Evolutionary conservation across 306 rosid species (phyloP), one percentile per base, ranked within the genome.

Genomic region (Corylus heterophylla): DNA sequence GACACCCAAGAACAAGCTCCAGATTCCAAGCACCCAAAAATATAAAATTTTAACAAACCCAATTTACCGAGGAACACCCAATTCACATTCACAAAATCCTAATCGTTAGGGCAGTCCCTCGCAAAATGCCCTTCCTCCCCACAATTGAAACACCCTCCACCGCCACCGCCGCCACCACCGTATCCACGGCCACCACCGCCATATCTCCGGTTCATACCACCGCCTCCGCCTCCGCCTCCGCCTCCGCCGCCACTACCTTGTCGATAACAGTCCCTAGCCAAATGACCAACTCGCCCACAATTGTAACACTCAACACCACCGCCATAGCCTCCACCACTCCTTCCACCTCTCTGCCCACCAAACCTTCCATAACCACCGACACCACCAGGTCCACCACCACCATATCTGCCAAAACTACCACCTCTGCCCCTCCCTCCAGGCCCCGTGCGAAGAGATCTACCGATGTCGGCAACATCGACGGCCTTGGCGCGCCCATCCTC

Each of bases 61-160:
- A 25, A 47, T 74, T 20, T 18, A 27, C 52, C 29, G 54, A 25
- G 14, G 37, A 49, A 74, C 17, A 71, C 25, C 72, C 52, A 9
- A 27, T 79, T 58, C 56, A 90, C 90, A 88, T 25, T 11, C 31
- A 59, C 12, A 7, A 42, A 6, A 67, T 85, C 79, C 74, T 81
- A 86, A 51, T 45, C 81, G 61, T 76, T 81, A 37, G 77, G 87
- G 71, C 96, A 89, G 27, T 93, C 96, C 82, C 97, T 87, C 20
- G 92, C 94, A 83, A 88, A 89, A 88, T 93, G 97, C 69, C 97
- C 97, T 84, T 86, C 91, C 82, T 86, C 96, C 4, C 96, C 94
- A 63, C 97, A 93, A 61, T 87, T 85, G 76, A 66, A 93, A 77
- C 97, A 89, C 54, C 78, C 90, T 18, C 89, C 78, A 0, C 83